Percentiles rank a stretch among this genome's conserved stretches.
These are phyloP conservation scores for Komagataella phaffii DNA, from an alignment of 805 yeast species.

Conservation along the genomic window DNA sequence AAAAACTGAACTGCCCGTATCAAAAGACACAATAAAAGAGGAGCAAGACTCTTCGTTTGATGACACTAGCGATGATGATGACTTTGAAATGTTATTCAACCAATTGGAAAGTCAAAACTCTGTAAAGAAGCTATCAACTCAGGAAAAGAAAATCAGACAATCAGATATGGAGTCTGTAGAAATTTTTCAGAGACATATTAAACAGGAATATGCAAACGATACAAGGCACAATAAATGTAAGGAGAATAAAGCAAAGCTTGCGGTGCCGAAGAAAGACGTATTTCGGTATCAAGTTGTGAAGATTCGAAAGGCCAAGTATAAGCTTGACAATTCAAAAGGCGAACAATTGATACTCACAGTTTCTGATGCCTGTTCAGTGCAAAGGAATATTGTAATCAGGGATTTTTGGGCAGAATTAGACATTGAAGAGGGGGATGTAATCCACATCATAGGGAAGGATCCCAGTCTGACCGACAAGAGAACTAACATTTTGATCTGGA, in stretches of 20 bases:
- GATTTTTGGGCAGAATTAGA: constrained; percentile 47
- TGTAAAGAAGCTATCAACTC: constrained; percentile 1
- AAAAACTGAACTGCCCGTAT: background rate
- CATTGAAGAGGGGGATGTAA: constrained; percentile 36
- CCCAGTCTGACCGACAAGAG: constrained; percentile 38
- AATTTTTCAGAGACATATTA: background rate
- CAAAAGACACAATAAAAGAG: constrained; percentile 10
- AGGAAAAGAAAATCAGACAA: constrained; percentile 2
- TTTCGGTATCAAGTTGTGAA: constrained; percentile 30
- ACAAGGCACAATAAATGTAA: background rate
- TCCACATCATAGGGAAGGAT: constrained; percentile 43
- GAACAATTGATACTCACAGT: constrained; percentile 46
- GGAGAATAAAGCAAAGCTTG: constrained; percentile 20
- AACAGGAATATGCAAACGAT: background rate
- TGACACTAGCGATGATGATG: constrained; percentile 5
- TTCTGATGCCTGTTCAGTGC: constrained; percentile 18
- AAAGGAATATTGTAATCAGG: constrained; percentile 35
- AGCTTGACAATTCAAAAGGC: constrained; percentile 14
- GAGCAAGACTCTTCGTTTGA: constrained; percentile 10
- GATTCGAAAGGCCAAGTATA: constrained; percentile 19
- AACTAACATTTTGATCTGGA: constrained; percentile 55
- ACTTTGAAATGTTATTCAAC: constrained; percentile 14
- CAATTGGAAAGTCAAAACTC: constrained; percentile 14
- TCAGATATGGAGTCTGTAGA: background rate
- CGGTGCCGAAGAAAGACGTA: constrained; percentile 33